A percentile compares a stretch with the other conserved stretches of the same genome.
phyloP scores from a whole-genome alignment of 2,329 filamentous ascomycete genomes.

The Fusarium marasasianum region DNA sequence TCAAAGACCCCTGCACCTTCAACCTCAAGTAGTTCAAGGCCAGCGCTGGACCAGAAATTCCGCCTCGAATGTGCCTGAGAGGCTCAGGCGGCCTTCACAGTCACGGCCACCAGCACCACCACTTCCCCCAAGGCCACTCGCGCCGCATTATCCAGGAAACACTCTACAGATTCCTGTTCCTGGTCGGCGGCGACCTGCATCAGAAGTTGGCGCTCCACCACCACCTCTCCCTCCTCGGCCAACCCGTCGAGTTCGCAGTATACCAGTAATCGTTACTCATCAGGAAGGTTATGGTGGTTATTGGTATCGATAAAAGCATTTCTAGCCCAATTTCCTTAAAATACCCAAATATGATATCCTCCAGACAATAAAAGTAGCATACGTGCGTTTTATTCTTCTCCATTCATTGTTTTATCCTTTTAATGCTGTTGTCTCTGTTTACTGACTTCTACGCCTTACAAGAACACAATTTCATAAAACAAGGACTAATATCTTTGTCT shows the following conservation, averaged over 20 bases:
- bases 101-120: constrained; percentile 17
- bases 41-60: constrained; percentile 5
- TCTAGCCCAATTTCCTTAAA: constrained; percentile 24
- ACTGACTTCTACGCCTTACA: constrained; percentile 5
- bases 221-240: constrained; percentile 43
- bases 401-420: background rate
- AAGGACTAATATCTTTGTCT: constrained; percentile 31
- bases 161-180: constrained; percentile 10
- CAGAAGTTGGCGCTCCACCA: constrained; percentile 37
- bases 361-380: constrained; percentile 22
- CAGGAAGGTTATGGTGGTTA: constrained; percentile 39
- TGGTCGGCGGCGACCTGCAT: constrained; percentile 25
- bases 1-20: constrained; percentile 1
- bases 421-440: background rate
- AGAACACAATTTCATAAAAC: background rate
- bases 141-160: constrained; percentile 18
- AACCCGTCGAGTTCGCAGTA: constrained; percentile 38
- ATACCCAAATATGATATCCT: constrained; percentile 17
- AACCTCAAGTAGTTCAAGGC: background rate
- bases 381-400: constrained; percentile 15
- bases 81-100: constrained; percentile 3
- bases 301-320: constrained; percentile 33
- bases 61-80: constrained; percentile 2
- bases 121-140: constrained; percentile 27
- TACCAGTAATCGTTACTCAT: constrained; percentile 45